A percentile compares a stretch with the other conserved stretches of the same genome.
These are phyloP conservation scores for Fusarium sp. DNA, from an alignment of 2,329 filamentous ascomycete genomes.

Conservation along the genomic window DNA sequence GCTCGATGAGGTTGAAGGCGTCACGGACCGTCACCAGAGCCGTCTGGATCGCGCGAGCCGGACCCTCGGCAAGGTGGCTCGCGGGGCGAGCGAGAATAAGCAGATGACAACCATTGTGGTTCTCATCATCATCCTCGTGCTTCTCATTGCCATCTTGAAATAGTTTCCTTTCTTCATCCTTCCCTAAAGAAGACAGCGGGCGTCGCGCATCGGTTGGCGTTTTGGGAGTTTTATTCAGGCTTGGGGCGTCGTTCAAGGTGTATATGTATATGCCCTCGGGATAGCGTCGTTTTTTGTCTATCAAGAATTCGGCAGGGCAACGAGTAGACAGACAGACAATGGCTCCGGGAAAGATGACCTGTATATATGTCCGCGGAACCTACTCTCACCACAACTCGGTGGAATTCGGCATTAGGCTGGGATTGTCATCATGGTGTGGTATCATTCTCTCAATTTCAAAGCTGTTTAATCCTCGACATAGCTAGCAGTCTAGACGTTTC, in stretches of 20 bases:
- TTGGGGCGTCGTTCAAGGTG: neutral
- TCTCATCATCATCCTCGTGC: conserved; percentile 83
- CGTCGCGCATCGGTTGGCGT: conserved; percentile 39
- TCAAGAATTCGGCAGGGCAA: neutral
- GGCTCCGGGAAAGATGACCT: neutral
- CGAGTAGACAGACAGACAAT: neutral
- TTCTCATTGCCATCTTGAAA: conserved; percentile 87
- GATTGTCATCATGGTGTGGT: conserved; percentile 15
- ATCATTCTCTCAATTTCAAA: conserved; percentile 24
- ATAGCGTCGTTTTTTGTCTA: conserved; percentile 6
- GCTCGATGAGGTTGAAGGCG: conserved; percentile 88
- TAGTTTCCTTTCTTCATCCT: conserved; percentile 51
- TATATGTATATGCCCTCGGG: neutral
- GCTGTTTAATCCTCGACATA: conserved; percentile 16
- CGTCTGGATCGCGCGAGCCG: conserved; percentile 81
- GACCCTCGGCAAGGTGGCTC: conserved; percentile 77
- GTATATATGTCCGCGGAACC: conserved; percentile 17
- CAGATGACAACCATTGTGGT: conserved; percentile 86
- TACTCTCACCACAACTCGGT: neutral
- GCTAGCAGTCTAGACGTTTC: conserved; percentile 26
- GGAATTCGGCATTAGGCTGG: neutral
- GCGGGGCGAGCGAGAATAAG: conserved; percentile 85
- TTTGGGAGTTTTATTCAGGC: conserved; percentile 26
- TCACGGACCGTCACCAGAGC: conserved; percentile 83
- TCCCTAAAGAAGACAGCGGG: conserved; percentile 24